These are phyloP conservation scores for Clausena lansium DNA, from an alignment of 345 rosid species.

Conservation along the genomic window DNA sequence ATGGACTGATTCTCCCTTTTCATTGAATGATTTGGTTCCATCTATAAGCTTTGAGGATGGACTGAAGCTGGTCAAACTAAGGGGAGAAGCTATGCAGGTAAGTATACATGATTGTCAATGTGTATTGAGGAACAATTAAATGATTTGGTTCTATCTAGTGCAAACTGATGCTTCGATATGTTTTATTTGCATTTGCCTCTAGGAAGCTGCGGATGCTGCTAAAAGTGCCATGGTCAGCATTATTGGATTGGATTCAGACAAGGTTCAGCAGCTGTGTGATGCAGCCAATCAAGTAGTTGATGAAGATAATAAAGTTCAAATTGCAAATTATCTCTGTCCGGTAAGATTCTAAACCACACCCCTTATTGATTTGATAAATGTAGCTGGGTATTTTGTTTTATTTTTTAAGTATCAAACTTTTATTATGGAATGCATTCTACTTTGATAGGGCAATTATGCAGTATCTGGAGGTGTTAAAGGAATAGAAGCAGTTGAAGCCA, in stretches of 20 bases:
- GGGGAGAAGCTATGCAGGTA: conserved; percentile 99
- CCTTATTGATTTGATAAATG: not conserved
- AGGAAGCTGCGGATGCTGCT: conserved; percentile 99
- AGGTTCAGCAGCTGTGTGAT: conserved; percentile 86
- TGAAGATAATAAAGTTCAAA: conserved; percentile 77
- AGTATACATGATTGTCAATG: conserved; percentile 3
- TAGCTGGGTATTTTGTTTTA: not conserved
- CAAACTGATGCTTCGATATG: not conserved
- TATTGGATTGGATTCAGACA: conserved; percentile 81
- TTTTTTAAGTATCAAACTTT: not conserved
- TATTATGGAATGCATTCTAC: not conserved
- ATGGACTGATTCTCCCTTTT: conserved; percentile 18
- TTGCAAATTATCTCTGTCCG: conserved; percentile 85
- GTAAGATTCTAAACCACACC: conserved; percentile 37
- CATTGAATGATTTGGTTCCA: conserved; percentile 16
- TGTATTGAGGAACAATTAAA: not conserved
- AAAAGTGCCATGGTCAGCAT: conserved; percentile 95
- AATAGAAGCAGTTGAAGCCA: conserved; percentile 86
- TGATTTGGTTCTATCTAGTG: not conserved
- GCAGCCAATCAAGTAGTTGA: conserved; percentile 94
- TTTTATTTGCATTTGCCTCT: conserved; percentile 21
- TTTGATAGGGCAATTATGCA: conserved; percentile 84
- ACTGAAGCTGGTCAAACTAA: conserved; percentile 86
- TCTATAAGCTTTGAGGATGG: conserved; percentile 87
- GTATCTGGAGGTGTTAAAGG: conserved; percentile 96